Evolutionary conservation across 306 rosid species (phyloP), one percentile per base, ranked within the genome.

Genomic region (Canavalia gladiata): DNA sequence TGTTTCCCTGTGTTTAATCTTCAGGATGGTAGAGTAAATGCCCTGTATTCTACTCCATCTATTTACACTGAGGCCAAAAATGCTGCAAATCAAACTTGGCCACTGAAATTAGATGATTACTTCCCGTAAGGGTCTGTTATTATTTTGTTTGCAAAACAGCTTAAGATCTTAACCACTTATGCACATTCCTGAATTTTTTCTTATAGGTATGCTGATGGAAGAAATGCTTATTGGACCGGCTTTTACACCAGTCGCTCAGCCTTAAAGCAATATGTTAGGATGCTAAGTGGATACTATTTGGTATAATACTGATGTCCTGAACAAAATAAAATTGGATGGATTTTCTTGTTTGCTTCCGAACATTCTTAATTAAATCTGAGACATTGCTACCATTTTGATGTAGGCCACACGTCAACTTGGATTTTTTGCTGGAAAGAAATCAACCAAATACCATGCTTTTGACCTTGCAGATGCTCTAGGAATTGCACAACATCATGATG

Each of bases 41-140:
- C 95, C 68, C 83, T 95, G 70, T 95, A 95, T 75, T 94, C 98
- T 72, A 94, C 98, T 45, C 98, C 98, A 76, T 95, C 98, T 63
- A 37, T 91, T 76, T 95, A 95, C 76, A 89, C 97, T 0, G 56
- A 89, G 71, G 98, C 91, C 18, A 95, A 95, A 86, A 76, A 92
- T 76, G 94, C 91, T 60, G 97, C 90, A 49, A 88, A 95, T 41
- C 86, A 89, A 80, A 71, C 90, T 4, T 92, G 97, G 98, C 98
- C 98, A 3, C 72, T 95, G 76, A 95, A 95, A 89, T 90, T 87
- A 4, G 92, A 91, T 6, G 98, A 95, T 84, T 95, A 91, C 85
- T 95, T 95, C 74, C 98, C 98, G 97, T 95, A 81, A 91, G 92
- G 12, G 64, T 68, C 11, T 68, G 51, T 45, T 51, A 35, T 67